These are phyloP conservation scores for Diaporthe sp. DNA, from an alignment of 2,329 filamentous ascomycete genomes.

Conservation along the genomic window DNA sequence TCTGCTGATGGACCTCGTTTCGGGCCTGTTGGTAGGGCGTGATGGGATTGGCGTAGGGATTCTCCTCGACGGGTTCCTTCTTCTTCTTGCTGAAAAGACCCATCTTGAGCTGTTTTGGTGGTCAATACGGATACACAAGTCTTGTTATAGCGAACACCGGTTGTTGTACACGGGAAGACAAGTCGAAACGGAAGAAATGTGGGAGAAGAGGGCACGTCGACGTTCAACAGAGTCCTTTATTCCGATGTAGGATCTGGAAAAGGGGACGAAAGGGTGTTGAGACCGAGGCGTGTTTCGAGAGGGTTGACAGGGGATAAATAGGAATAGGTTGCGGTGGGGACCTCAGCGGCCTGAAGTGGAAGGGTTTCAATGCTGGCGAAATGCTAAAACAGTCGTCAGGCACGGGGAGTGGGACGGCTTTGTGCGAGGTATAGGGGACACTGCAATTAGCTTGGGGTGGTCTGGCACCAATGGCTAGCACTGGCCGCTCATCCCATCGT, in stretches of 20 bases:
- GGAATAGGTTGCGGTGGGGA: conserved; percentile 37
- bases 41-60: conserved; percentile 68
- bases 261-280: conserved; percentile 35
- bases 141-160: neutral
- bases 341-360: conserved; percentile 31
- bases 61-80: conserved; percentile 58
- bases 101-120: conserved; percentile 33
- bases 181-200: neutral
- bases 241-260: conserved; percentile 26
- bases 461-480: conserved; percentile 15
- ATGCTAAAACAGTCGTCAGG: conserved; percentile 39
- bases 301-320: conserved; percentile 33
- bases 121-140: conserved; percentile 23
- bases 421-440: neutral
- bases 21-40: conserved; percentile 62
- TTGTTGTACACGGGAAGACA: neutral
- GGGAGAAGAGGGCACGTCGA: neutral
- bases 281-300: conserved; percentile 40
- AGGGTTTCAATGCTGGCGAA: conserved; percentile 24
- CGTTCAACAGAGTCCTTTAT: neutral
- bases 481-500: conserved; percentile 19
- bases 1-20: conserved; percentile 50
- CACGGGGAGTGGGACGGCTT: conserved; percentile 27
- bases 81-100: conserved; percentile 70
- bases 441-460: conserved; percentile 30